phyloP scores from a whole-genome alignment of 2,329 filamentous ascomycete genomes.

The Penicillium sp. region DNA sequence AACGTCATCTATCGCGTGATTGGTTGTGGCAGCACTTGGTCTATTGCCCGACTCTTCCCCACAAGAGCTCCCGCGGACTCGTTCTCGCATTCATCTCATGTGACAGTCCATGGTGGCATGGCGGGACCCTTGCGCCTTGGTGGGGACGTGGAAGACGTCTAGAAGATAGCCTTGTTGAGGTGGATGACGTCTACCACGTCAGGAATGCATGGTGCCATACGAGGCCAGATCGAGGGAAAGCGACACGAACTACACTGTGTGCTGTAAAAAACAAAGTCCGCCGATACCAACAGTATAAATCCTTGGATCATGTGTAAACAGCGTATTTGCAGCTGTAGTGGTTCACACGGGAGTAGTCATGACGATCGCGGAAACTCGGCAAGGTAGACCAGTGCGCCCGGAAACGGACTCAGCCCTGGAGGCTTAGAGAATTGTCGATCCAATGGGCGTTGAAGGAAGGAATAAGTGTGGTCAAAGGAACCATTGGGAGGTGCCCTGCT shows the following conservation, averaged over 20 bases:
- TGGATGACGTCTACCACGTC: neutral
- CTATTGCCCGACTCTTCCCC: neutral
- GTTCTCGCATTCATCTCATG: slow-evolving; percentile 1
- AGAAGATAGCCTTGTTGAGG: neutral
- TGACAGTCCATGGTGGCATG: neutral
- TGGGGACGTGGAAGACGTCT: slow-evolving; percentile 1
- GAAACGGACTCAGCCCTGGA: slow-evolving; percentile 1
- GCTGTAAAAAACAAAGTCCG: too few species aligned
- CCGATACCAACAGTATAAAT: too few species aligned
- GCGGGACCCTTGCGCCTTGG: neutral
- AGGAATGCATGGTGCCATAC: neutral
- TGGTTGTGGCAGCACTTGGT: neutral
- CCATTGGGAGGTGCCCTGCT: neutral
- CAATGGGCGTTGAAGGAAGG: neutral
- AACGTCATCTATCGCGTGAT: neutral
- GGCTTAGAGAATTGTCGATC: neutral
- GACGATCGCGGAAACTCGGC: neutral
- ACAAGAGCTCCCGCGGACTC: neutral
- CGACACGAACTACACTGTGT: neutral
- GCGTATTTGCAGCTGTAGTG: neutral
- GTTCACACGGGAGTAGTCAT: neutral
- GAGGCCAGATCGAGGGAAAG: neutral
- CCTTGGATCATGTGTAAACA: too few species aligned
- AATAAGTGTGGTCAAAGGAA: neutral
- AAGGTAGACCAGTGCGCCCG: neutral